Conservation (phyloP, 83 land plant species). For the Picea abies region DNA sequence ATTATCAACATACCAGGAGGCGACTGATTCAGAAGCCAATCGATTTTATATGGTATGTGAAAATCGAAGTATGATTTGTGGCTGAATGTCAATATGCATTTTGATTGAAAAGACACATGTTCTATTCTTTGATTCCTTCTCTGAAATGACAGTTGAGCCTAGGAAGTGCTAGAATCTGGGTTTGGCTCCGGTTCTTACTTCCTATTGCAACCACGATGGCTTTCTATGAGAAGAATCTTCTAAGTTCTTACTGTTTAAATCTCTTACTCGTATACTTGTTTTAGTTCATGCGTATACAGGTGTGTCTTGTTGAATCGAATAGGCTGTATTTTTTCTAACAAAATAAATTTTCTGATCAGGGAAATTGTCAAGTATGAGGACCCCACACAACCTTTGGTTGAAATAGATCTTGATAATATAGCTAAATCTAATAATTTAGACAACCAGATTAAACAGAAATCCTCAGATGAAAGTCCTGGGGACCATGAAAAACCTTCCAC, state of each 20-base stretch:
- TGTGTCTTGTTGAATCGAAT: background rate
- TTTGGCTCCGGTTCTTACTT: background rate
- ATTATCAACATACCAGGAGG: slow-evolving; percentile 75
- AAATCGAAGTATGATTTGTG: background rate
- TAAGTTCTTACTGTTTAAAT: no score
- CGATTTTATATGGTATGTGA: slow-evolving; percentile 73
- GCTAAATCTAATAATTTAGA: slow-evolving; percentile 17
- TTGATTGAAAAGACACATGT: background rate
- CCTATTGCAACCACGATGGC: background rate
- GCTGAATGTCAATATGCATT: slow-evolving; percentile 1
- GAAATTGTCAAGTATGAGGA: slow-evolving; percentile 78
- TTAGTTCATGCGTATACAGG: background rate
- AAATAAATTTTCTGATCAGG: slow-evolving; percentile 41
- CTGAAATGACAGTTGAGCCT: background rate
- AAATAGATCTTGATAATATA: slow-evolving; percentile 82
- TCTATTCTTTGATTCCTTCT: background rate
- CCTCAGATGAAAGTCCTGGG: slow-evolving; percentile 8
- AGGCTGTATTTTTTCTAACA: background rate
- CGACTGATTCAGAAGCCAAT: slow-evolving; percentile 75
- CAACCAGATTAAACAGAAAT: slow-evolving; percentile 2
- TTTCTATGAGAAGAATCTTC: background rate
- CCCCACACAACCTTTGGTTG: slow-evolving; percentile 57
- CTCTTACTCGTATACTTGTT: background rate
- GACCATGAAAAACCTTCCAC: background rate
- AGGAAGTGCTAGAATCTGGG: background rate